Evolutionary conservation across 257 asterid species (phyloP), one percentile per base, ranked within the genome.

Genomic region (Fraxinus excelsior): DNA sequence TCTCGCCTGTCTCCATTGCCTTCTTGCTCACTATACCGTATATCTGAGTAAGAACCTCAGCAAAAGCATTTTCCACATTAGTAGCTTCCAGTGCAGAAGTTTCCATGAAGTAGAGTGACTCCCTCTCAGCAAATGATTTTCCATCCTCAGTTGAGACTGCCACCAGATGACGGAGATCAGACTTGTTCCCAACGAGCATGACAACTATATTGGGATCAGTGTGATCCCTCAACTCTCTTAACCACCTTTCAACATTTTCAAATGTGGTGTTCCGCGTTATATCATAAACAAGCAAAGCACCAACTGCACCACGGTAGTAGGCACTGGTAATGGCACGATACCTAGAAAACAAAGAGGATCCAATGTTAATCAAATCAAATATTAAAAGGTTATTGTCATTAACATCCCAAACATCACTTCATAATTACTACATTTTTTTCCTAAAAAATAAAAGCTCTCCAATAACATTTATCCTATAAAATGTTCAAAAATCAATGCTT

Each of bases 251-350:
- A 0, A 88, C 91, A 29, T 53, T 92, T 79, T 90, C 96, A 23
- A 90, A 92, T 62, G 97, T 92, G 38, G 92, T 78, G 88, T 90
- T 95, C 44, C 97, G 82, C 9, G 97, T 92, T 73, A 90, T 96
- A 35, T 92, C 97, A 16, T 85, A 92, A 40, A 92, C 97, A 9
- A 92, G 97, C 81, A 92, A 77, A 64, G 97, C 97, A 32, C 96
- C 96, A 7, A 92, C 96, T 12, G 97, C 97, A 35, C 97, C 96
- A 10, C 96, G 92, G 75, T 92, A 92, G 85, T 92, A 92, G 21
- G 97, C 96, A 71, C 97, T 92, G 71, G 97, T 92, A 82, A 92
- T 92, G 76, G 97, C 96, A 9, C 95, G 95, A 72, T 89, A 92
- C 90, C 96, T 92, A 68, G 77, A 80, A 56, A 73, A 34, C 21